A percentile compares a stretch with the other conserved stretches of the same genome.
Evolutionary conservation across 331 rosid species (phyloP).

Genomic region (Rosa hybrid): DNA sequence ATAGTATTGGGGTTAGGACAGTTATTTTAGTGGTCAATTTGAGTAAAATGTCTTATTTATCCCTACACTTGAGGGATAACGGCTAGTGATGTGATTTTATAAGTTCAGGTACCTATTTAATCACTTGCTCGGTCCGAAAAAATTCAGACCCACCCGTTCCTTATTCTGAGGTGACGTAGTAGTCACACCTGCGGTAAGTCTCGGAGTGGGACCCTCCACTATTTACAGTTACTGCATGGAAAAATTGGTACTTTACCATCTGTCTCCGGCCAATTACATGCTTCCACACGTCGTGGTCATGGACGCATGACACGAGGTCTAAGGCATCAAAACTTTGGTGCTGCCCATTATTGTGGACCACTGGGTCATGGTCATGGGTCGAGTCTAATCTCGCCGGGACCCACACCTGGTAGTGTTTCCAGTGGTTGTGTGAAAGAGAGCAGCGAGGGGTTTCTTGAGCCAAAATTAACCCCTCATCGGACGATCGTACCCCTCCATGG

Average conservation of each 20-base stretch:
- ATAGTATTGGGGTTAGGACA: too few relatives aligned
- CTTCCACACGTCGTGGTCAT: neutral
- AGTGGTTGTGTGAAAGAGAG: neutral
- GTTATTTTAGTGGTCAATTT: too few relatives aligned
- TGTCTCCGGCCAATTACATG: neutral
- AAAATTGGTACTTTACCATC: neutral
- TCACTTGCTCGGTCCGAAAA: too few relatives aligned
- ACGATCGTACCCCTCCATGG: conserved; percentile 12
- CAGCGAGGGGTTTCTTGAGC: conserved; percentile 22
- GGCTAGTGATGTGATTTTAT: too few relatives aligned
- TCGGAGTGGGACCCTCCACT: neutral
- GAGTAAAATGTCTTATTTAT: too few relatives aligned
- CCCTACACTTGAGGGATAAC: too few relatives aligned
- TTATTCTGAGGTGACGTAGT: neutral
- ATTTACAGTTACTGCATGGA: neutral
- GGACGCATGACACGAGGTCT: neutral
- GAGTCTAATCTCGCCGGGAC: conserved; percentile 15
- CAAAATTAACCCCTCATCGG: conserved; percentile 20
- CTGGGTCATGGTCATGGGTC: neutral
- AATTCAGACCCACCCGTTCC: too few relatives aligned
- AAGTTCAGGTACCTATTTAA: too few relatives aligned
- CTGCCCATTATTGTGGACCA: neutral
- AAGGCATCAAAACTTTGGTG: neutral
- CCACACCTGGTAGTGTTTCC: neutral
- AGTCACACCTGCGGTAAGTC: neutral